phyloP scores from a whole-genome alignment of 345 rosid genomes.

The Kernera saxatilis region DNA sequence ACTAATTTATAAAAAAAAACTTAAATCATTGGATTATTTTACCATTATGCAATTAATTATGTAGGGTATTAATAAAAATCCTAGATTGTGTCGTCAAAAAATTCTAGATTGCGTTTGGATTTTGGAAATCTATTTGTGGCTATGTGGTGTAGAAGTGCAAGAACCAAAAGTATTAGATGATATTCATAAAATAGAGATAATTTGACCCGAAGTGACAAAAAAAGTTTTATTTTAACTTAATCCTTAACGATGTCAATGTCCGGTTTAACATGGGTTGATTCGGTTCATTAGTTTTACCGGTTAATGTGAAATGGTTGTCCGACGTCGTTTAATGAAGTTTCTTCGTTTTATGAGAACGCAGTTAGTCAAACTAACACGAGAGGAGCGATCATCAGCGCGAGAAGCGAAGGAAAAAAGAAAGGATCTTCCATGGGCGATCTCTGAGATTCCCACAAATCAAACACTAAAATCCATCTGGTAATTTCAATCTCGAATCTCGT shows the following conservation, averaged over 20 bases:
- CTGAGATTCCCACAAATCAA: constrained; percentile 16
- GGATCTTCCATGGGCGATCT: constrained; percentile 27
- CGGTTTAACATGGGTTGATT: neutral
- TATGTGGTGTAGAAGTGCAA: no score
- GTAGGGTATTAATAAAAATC: no score
- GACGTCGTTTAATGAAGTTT: neutral
- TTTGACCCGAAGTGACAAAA: neutral
- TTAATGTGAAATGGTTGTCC: neutral
- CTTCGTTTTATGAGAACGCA: neutral
- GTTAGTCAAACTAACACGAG: constrained; percentile 7
- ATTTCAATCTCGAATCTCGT: neutral
- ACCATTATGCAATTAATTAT: no score
- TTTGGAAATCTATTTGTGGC: no score
- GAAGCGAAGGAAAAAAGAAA: neutral
- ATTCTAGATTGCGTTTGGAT: no score
- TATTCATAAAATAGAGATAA: neutral
- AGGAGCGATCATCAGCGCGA: constrained; percentile 8
- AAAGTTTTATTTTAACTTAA: neutral
- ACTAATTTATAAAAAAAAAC: no score
- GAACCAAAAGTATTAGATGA: neutral
- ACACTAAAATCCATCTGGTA: neutral
- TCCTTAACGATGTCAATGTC: neutral
- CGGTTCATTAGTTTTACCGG: neutral
- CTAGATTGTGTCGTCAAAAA: no score
- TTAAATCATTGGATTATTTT: no score